Base-by-base conservation (phyloP, 352 stramenopile species). In the Phytophthora tubulina region DNA sequence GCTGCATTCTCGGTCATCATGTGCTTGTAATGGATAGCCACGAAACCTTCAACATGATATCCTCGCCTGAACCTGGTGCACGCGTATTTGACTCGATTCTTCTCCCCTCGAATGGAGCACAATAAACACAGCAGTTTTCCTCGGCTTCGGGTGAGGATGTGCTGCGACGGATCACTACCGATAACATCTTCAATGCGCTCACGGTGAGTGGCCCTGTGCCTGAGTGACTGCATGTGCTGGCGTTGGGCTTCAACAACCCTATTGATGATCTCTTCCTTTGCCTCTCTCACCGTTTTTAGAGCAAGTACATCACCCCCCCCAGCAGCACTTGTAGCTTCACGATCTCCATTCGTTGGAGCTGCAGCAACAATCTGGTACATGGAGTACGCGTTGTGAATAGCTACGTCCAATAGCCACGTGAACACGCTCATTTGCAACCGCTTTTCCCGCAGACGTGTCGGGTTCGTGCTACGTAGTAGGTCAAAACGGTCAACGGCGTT, bases 21-120 rank as follows among this genome's bases (percentile, higher is more conserved):
- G 41, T 64, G 57, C 21, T 55, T 55, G 46, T 64, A 64, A n/a
- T 55, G 57, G 14, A 66, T 9, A 6, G 58, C 36, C 46, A 56
- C 50, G 13, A 65, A 65, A 4, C 45, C 55, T 21, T 51, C 44
- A 60, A 64, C 56, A 32, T 64, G 31, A 41, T 50, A 56, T 11
- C 41, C 55, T 35, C 44, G 21, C 46, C 35, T 9, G 3, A 36
- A 67, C 1, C 27, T 36, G 15, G 49, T 67, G 45, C 59, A 67
- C 4, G 48, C 49, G 31, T 67, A 67, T 10, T 59, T 67, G 3
- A 59, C 59, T 3, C 38, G 38, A 52, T 59, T 59, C 17, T 59
- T 53, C 6, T 31, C 39, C 7, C 14, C 57, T 50, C 45, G n/a
- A 11, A 65, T 49, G 3, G 57, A 56, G 17, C 59, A 53, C 21